Conservation (phyloP, 441 rosid species). For the Biscutella laevigata region DNA sequence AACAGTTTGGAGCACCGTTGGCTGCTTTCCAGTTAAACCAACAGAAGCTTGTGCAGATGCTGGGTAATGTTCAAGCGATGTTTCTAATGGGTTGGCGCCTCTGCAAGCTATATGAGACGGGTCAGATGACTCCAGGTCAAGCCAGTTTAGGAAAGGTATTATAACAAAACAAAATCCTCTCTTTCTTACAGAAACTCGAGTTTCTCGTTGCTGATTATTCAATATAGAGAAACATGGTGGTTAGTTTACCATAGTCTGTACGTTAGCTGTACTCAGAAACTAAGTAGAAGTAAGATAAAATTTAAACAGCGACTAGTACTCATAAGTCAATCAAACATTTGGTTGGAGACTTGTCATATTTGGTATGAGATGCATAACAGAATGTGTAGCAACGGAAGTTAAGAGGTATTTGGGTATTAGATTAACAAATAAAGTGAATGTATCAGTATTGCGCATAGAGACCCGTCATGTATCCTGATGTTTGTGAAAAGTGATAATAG, state of each 20-base stretch:
- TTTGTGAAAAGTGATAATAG: no score
- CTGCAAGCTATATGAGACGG: constrained; percentile 76
- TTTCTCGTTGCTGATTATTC: not conserved
- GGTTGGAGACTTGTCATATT: not conserved
- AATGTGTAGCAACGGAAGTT: not conserved
- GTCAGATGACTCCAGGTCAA: constrained; percentile 83
- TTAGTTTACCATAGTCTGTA: not conserved
- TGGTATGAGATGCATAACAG: not conserved
- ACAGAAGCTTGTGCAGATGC: constrained; percentile 80
- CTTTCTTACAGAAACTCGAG: not conserved
- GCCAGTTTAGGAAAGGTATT: constrained; percentile 96
- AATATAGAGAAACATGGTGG: not conserved
- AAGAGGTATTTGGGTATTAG: no score
- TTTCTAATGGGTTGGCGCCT: constrained; percentile 87
- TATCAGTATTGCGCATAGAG: not conserved
- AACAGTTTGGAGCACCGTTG: constrained; percentile 93
- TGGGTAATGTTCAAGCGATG: constrained; percentile 91
- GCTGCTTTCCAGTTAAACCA: constrained; percentile 91
- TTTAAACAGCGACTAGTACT: not conserved
- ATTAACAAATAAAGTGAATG: not conserved
- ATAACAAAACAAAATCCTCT: not conserved
- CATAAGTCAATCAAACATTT: not conserved
- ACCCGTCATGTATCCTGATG: no score
- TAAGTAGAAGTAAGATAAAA: not conserved
- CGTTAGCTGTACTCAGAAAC: not conserved